Base-by-base conservation (phyloP, 2,329 filamentous ascomycete genomes). In the Phialophora expanda region DNA sequence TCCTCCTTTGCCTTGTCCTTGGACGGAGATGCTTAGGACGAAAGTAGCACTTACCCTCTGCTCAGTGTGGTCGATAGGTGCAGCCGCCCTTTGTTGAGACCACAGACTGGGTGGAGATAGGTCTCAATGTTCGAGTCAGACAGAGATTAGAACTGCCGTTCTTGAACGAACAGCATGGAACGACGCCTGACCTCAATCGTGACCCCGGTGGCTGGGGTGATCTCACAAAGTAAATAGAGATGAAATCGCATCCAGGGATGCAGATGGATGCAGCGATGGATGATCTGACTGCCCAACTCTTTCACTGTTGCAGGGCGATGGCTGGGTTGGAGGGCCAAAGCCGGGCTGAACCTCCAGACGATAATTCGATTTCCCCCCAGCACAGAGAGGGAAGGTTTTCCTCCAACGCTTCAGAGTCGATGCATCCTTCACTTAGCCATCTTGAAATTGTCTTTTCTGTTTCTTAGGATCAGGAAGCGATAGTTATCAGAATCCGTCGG, bases 361-460 rank as follows among this genome's bases (percentile, higher is more conserved):
- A 61, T 32, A 38, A 48, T 54, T 61, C 58, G 46, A 61, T 53
- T 12, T 61, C 28, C 48, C 46, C 30, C 48, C 46, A 61, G 58
- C 30, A 28, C 58, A 6, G 50, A 50, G 17, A n/a, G 28, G 41
- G 56, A 59, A 48, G 44, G 22, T 53, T 38, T 61, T 51, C 48
- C 28, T 26, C 20, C 30, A 28, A 28, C 32, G 20, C 20, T 54
- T n/a, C 14, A 38, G 12, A 38, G 46, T 12, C n/a, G 11, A 24
- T n/a, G n/a, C 30, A 34, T 53, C 7, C n/a, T 38, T 61, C 58
- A 51, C 32, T 38, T 4, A 24, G n/a, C 24, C 58, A 51, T 54
- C 22, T 17, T 28, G 20, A 28, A 53, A 24, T 17, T 24, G 9
- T 28, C 48, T 28, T 28, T 28, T 53, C 11, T 53, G 48, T n/a